Percentiles rank a stretch among this genome's conserved stretches.
phyloP scores from a whole-genome alignment of 352 stramenopile species.

The Lagenidium sp. region DNA sequence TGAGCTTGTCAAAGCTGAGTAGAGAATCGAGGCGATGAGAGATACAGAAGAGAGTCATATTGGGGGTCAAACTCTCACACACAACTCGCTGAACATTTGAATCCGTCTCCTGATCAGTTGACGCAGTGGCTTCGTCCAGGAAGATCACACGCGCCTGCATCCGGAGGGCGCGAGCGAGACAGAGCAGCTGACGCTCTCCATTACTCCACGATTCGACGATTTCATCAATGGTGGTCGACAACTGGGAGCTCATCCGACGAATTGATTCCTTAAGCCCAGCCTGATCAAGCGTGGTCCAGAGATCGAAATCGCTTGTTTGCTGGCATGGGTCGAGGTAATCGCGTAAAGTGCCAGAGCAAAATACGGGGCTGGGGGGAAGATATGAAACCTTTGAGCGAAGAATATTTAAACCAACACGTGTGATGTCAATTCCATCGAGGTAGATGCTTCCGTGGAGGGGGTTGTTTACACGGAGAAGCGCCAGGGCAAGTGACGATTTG shows the following conservation, averaged over 20 bases:
- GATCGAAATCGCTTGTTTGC: constrained; percentile 50
- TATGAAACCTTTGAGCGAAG: constrained; percentile 25
- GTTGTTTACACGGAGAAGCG: constrained; percentile 83
- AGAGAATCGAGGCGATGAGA: constrained; percentile 92
- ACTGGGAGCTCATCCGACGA: constrained; percentile 14
- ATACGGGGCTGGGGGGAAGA: constrained; percentile 59
- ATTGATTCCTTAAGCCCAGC: constrained; percentile 51
- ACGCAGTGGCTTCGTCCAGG: constrained; percentile 93
- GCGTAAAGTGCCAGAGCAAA: constrained; percentile 82
- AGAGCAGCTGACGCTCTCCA: constrained; percentile 93
- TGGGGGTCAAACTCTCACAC: constrained; percentile 71
- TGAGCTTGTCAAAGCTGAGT: constrained; percentile 87
- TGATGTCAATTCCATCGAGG: constrained; percentile 30
- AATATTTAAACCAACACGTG: constrained; percentile 16
- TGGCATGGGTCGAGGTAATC: constrained; percentile 86
- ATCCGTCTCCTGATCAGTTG: constrained; percentile 70
- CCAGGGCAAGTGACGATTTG: constrained; percentile 76
- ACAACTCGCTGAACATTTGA: constrained; percentile 65
- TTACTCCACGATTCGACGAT: constrained; percentile 87
- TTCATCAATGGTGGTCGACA: constrained; percentile 32
- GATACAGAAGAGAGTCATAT: constrained; percentile 91
- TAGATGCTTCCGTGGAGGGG: constrained; percentile 21
- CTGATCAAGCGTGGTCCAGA: constrained; percentile 61
- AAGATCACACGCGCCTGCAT: constrained; percentile 83
- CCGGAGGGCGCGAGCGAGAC: constrained; percentile 88